Evolutionary conservation across 2,329 filamentous ascomycete genomes (phyloP).

Genomic region (Tolypocladium ovalisporum): DNA sequence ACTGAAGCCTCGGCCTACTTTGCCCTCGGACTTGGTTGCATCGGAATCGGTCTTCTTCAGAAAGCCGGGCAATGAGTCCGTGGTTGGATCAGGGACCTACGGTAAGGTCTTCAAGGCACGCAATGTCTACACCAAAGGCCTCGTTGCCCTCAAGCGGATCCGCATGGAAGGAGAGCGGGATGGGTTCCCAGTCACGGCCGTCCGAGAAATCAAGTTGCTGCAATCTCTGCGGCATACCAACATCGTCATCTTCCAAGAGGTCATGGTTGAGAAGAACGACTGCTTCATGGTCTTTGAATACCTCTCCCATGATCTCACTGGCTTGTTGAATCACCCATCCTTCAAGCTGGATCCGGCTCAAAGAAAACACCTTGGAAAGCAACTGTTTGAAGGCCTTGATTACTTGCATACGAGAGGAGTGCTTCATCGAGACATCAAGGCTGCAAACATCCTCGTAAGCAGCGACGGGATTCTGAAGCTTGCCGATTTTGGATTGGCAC

Average conservation of each 20-base stretch:
- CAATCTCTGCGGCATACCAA: conserved; percentile 76
- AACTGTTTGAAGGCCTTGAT: conserved; percentile 87
- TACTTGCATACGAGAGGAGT: conserved; percentile 92
- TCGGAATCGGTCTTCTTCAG: conserved; percentile 90
- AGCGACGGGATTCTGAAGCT: conserved; percentile 82
- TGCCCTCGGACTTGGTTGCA: conserved; percentile 60
- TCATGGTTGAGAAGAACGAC: conserved; percentile 97
- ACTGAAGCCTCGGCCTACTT: conserved; percentile 57
- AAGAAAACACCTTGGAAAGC: conserved; percentile 85
- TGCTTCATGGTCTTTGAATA: conserved; percentile 99
- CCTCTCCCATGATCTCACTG: conserved; percentile 88
- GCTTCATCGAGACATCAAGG: conserved; percentile 94
- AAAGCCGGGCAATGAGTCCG: conserved; percentile 95
- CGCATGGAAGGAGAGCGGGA: conserved; percentile 89
- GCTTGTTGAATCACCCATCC: conserved; percentile 84
- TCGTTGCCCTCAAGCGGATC: conserved; percentile 82
- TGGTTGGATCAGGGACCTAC: conserved; percentile 90
- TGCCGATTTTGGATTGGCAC: conserved; percentile 89
- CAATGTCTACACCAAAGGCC: conserved; percentile 77
- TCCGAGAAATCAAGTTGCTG: conserved; percentile 84
- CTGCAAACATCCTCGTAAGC: conserved; percentile 91
- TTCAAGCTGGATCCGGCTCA: conserved; percentile 78
- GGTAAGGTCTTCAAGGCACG: conserved; percentile 92
- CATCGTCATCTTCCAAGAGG: conserved; percentile 73
- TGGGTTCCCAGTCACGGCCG: conserved; percentile 82